phyloP scores from a whole-genome alignment of 1,139 yeast species.

The Blastobotrys raffinosifermentans region DNA sequence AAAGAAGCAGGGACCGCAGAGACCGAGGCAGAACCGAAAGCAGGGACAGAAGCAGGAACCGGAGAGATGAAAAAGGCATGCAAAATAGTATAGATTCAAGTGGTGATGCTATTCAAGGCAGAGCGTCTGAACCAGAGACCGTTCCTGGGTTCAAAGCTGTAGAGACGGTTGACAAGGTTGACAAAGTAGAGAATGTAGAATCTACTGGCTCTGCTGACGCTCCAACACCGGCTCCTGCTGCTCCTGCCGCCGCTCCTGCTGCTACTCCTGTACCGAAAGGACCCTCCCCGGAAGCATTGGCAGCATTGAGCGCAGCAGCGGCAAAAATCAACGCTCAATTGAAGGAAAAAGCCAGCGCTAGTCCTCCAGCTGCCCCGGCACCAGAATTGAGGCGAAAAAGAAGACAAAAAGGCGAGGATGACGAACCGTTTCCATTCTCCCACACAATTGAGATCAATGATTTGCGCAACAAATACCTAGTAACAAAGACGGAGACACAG shows the following conservation, averaged over 20 bases:
- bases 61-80: too few relatives aligned
- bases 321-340: not conserved
- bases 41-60: not conserved
- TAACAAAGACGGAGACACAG: slow-evolving; percentile 35
- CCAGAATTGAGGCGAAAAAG: not conserved
- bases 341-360: too few relatives aligned
- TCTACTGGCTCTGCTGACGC: too few relatives aligned
- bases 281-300: not conserved
- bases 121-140: not conserved
- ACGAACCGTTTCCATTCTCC: slow-evolving; percentile 8
- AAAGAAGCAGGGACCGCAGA: slow-evolving; percentile 3
- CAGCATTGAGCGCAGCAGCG: not conserved
- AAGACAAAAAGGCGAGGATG: slow-evolving; percentile 1
- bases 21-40: not conserved
- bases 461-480: slow-evolving; percentile 34
- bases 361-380: not conserved
- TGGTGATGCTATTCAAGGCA: not conserved
- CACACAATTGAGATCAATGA: slow-evolving; percentile 35
- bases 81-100: not conserved
- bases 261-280: not conserved
- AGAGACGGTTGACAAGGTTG: slow-evolving; percentile 1
- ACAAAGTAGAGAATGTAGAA: not conserved
- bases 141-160: not conserved
- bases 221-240: not conserved
- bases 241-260: not conserved